phyloP scores from a whole-genome alignment of 441 rosid genomes.

The Erodium texanum region DNA sequence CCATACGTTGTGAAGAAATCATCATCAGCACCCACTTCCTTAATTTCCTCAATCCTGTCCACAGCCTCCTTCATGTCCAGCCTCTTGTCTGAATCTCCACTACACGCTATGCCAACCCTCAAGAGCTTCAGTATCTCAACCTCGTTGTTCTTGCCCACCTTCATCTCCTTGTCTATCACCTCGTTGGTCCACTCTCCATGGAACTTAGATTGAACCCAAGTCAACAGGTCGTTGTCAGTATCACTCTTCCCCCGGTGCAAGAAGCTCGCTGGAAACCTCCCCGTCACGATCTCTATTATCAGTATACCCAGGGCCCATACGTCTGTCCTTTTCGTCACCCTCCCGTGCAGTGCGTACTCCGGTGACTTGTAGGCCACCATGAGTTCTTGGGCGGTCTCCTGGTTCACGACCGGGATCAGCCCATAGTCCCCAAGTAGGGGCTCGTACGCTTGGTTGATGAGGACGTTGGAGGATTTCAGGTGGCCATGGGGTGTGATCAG shows the following conservation, averaged over 20 bases:
- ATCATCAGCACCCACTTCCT: neutral
- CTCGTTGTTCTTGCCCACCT: neutral
- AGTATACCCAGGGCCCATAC: constrained; percentile 1
- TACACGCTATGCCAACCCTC: neutral
- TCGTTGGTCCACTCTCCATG: neutral
- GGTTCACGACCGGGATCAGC: neutral
- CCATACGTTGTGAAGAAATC: neutral
- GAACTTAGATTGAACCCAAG: neutral
- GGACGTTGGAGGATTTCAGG: constrained; percentile 86
- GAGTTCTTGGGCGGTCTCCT: neutral
- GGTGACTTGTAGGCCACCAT: constrained; percentile 6
- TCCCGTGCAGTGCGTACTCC: neutral
- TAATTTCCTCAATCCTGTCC: neutral
- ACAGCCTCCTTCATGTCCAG: constrained; percentile 1
- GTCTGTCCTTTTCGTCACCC: constrained; percentile 1
- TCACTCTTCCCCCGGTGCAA: neutral
- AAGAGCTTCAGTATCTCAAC: constrained; percentile 5
- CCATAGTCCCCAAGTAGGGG: constrained; percentile 27
- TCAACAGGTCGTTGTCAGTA: neutral
- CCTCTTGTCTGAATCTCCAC: constrained; percentile 7
- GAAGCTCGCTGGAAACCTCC: neutral
- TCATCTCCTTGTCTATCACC: neutral
- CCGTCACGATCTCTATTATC: neutral
- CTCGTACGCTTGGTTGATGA: constrained; percentile 44
- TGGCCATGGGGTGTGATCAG: constrained; percentile 74